Percentiles rank a stretch among this genome's conserved stretches.
These are phyloP conservation scores for Bidens hawaiensis DNA, from an alignment of 140 eudicot species.

Conservation along the genomic window DNA sequence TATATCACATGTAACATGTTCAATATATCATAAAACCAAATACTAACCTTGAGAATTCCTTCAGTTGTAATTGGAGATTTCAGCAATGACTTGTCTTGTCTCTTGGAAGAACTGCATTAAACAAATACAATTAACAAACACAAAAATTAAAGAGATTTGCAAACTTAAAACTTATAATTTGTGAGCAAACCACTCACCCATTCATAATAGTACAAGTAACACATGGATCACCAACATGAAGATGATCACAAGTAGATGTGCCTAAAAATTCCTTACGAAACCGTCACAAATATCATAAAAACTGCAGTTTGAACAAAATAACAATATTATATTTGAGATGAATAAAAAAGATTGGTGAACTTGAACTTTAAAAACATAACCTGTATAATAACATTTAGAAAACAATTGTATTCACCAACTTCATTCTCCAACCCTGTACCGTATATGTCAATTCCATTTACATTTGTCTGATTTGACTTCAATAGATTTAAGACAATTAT, in stretches of 20 bases:
- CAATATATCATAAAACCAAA: too few species aligned
- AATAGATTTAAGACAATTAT: slow-evolving; percentile 27
- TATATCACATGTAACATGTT: too few species aligned
- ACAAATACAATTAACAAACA: too few species aligned
- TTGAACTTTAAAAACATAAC: slow-evolving; percentile 25
- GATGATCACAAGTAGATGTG: slow-evolving; percentile 63
- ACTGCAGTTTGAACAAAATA: slow-evolving; percentile 36
- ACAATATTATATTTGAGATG: background rate
- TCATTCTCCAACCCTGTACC: slow-evolving; percentile 88
- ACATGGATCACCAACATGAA: slow-evolving; percentile 97
- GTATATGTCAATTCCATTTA: slow-evolving; percentile 39
- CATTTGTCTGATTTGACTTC: slow-evolving; percentile 28
- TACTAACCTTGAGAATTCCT: too few species aligned
- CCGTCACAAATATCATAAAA: slow-evolving; percentile 84
- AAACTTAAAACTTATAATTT: too few species aligned
- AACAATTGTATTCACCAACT: slow-evolving; percentile 97
- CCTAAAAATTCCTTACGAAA: slow-evolving; percentile 79
- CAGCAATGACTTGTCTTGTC: too few species aligned
- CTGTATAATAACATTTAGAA: slow-evolving; percentile 96
- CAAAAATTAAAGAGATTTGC: too few species aligned
- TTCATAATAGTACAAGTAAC: slow-evolving; percentile 87
- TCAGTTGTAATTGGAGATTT: too few species aligned
- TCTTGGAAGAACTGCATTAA: too few species aligned
- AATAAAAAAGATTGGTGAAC: background rate
- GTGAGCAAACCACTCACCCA: too few species aligned